A percentile compares a stretch with the other conserved stretches of the same genome.
phyloP scores from a whole-genome alignment of 169 alveolate genomes.

The Eimeria necatrix region DNA sequence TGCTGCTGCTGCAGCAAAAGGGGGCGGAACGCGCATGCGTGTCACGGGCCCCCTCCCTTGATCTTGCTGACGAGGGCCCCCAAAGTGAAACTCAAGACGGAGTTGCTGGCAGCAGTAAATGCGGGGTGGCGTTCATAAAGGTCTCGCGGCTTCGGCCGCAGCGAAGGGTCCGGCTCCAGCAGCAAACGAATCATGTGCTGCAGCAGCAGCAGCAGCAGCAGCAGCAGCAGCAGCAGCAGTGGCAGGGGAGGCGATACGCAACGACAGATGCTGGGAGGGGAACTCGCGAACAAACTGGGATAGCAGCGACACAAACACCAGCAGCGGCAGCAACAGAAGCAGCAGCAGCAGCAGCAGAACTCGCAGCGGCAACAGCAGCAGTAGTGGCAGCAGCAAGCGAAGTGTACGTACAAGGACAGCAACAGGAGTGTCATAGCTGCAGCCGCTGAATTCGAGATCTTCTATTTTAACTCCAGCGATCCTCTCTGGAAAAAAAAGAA shows the following conservation, averaged over 20 bases:
- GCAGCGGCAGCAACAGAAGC: too few relatives aligned
- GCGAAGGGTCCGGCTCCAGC: neutral
- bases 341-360: too few relatives aligned
- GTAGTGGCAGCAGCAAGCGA: neutral
- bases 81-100: neutral
- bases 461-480: neutral
- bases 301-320: neutral
- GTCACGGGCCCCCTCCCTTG: neutral
- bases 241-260: neutral
- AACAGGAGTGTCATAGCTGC: slow-evolving; percentile 30
- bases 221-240: neutral
- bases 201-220: neutral
- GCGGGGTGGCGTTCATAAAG: neutral
- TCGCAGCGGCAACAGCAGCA: too few relatives aligned
- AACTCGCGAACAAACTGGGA: too few relatives aligned
- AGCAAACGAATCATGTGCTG: slow-evolving; percentile 12
- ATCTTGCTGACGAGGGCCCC: neutral
- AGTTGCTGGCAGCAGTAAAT: neutral
- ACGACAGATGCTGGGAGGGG: neutral
- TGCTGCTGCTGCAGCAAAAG: neutral
- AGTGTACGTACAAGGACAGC: neutral
- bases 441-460: slow-evolving; percentile 17
- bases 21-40: neutral
- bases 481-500: neutral
- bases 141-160: neutral